phyloP scores from a whole-genome alignment of 2,329 filamentous ascomycete species.

The Pezicula neosporulosa region DNA sequence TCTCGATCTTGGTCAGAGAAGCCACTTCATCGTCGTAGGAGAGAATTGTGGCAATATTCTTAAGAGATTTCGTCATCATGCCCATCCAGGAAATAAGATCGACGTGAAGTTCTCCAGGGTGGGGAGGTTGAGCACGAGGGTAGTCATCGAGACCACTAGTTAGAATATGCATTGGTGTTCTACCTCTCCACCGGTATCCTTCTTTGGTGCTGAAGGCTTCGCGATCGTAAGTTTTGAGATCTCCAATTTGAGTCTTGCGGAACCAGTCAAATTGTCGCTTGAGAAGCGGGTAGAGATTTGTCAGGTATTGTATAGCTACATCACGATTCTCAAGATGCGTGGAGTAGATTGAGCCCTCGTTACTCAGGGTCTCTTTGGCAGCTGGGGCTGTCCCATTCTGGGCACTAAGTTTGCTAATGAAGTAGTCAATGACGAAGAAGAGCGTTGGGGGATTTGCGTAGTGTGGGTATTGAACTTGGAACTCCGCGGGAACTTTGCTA shows the following conservation, averaged over 20 bases:
- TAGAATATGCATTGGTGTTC: constrained; percentile 80
- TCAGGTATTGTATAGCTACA: constrained; percentile 67
- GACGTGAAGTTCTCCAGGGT: constrained; percentile 92
- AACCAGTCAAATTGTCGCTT: constrained; percentile 94
- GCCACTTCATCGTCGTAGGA: constrained; percentile 71
- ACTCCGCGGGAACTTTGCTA: constrained; percentile 90
- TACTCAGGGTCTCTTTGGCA: constrained; percentile 40
- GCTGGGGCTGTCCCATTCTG: constrained; percentile 43
- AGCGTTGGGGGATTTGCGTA: constrained; percentile 96
- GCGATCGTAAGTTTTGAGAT: constrained; percentile 88
- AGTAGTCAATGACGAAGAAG: constrained; percentile 81
- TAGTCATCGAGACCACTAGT: constrained; percentile 97
- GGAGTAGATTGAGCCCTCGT: constrained; percentile 49
- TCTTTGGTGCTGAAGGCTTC: constrained; percentile 86
- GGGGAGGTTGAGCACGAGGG: constrained; percentile 86
- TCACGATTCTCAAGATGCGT: constrained; percentile 66
- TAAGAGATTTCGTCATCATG: constrained; percentile 87
- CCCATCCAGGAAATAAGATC: constrained; percentile 97
- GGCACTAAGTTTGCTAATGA: constrained; percentile 72
- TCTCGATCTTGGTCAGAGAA: constrained; percentile 67
- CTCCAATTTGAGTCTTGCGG: constrained; percentile 83
- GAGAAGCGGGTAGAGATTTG: constrained; percentile 78
- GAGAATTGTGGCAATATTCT: constrained; percentile 74
- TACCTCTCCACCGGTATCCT: constrained; percentile 91
- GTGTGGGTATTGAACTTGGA: constrained; percentile 93